Percentiles rank a stretch among this genome's conserved stretches.
Conservation (phyloP, 495 filamentous ascomycete species). For the Podospora australis region DNA sequence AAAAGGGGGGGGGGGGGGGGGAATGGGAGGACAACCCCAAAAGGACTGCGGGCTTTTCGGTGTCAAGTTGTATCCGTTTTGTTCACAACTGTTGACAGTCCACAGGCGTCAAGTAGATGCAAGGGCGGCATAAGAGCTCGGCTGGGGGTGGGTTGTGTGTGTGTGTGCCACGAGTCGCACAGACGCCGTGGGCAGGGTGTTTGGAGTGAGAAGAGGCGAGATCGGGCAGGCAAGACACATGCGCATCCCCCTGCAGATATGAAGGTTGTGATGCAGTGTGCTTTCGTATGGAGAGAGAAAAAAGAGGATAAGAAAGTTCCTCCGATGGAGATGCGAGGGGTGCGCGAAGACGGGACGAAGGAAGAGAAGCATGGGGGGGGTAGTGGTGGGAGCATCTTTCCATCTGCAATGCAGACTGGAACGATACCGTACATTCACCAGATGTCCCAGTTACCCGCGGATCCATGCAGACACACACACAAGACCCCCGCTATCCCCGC, state of each 20-base stretch:
- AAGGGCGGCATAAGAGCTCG: background rate
- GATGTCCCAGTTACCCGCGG: background rate
- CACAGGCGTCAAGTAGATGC: constrained; percentile 13
- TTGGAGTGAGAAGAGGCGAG: constrained; percentile 9
- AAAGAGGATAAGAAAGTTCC: constrained; percentile 2
- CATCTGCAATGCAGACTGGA: too few species aligned
- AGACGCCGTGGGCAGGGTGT: constrained; percentile 12
- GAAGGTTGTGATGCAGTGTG: background rate
- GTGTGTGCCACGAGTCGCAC: constrained; percentile 11
- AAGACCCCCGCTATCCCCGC: background rate
- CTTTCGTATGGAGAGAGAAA: too few species aligned
- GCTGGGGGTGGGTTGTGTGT: background rate
- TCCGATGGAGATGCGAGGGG: too few species aligned
- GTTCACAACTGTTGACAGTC: constrained; percentile 7
- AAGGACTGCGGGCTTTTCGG: background rate
- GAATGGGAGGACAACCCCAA: background rate
- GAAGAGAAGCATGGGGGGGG: background rate
- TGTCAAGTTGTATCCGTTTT: background rate
- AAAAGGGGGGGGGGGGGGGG: background rate
- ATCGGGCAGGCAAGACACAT: constrained; percentile 4
- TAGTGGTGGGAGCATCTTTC: background rate
- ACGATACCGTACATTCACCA: too few species aligned
- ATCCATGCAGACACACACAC: background rate
- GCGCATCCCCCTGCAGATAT: constrained; percentile 3
- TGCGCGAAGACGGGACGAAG: background rate